Evolutionary conservation across 2,329 filamentous ascomycete species (phyloP), one percentile per base, ranked within the genome.

Genomic region (Lasiodiplodia sp.): DNA sequence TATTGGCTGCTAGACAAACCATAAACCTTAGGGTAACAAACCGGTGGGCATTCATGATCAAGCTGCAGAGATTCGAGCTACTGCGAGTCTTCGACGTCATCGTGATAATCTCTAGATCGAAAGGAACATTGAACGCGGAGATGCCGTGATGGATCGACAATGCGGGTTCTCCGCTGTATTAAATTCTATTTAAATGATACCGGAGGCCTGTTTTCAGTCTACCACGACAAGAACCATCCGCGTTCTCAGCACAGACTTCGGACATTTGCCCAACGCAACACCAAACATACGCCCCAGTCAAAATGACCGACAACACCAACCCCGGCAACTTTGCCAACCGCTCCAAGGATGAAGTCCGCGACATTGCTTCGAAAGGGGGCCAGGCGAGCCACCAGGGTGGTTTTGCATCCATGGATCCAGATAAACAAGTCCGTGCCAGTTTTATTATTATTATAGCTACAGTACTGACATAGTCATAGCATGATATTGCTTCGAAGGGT

Each of bases 401-500:
- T 25, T 81, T 82, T 67, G 79, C 79, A 1, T 73, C 70, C 21
- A 77, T 78, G 75, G 76, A 78, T 60, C 64, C 76, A 0, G 76
- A 77, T n/a, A 78, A 77, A 69, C 76, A 77, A 72, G 75, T 75
- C 37, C 11, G 31, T 23, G 5, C 10, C 47, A 6, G 1, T 28
- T 25, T 4, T 28, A 28, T 4, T 28, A 28, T 28, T 4, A 25
- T 25, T 4, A 28, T 1, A 28, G 3, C 0, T 28, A 28, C 25
- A 28, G 23, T 52, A 8, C 66, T 51, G 12, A 51, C n/a, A 4
- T 14, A 6, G 2, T 10, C 25, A 37, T 56, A 87, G 86, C 78
- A 80, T 23, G 82, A 87, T 1, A 87, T 88, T 69, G 86, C 87
- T 1, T 88, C 86, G 12, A 79, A 81, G 75, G 87, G 87, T 11